These are phyloP conservation scores for Lentinula lateritia DNA, from an alignment of 768 basidiomycete species.

Conservation along the genomic window DNA sequence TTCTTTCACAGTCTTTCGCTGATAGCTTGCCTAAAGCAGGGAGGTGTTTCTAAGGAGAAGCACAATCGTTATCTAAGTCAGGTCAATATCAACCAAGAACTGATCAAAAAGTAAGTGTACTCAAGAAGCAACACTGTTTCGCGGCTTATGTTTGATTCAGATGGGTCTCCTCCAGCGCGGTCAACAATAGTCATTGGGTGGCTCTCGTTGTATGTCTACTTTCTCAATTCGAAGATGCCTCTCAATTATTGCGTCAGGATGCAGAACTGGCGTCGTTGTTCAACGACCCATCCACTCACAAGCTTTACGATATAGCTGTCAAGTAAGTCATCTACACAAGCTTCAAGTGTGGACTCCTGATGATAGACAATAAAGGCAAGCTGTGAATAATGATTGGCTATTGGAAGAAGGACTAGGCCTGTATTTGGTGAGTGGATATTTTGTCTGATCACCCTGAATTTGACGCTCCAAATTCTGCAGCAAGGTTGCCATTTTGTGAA, in stretches of 20 bases:
- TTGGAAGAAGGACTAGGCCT: constrained; percentile 69
- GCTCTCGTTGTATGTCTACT: constrained; percentile 50
- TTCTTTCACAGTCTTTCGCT: constrained; percentile 71
- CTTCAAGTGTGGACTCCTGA: not conserved
- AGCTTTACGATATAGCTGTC: constrained; percentile 64
- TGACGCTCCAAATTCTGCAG: constrained; percentile 21
- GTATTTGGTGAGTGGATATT: constrained; percentile 39
- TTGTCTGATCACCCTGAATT: not conserved
- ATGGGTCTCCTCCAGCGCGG: constrained; percentile 66
- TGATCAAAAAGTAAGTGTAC: constrained; percentile 44
- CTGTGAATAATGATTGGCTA: constrained; percentile 60
- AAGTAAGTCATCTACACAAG: constrained; percentile 31
- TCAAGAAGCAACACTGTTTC: not conserved
- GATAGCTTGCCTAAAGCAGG: constrained; percentile 51
- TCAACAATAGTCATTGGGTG: constrained; percentile 65
- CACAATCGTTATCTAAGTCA: constrained; percentile 46
- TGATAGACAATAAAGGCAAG: constrained; percentile 31
- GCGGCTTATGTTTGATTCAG: constrained; percentile 23
- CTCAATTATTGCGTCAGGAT: constrained; percentile 35
- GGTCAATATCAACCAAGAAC: constrained; percentile 54
- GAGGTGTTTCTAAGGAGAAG: constrained; percentile 26
- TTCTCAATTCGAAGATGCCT: not conserved
- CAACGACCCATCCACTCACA: constrained; percentile 53
- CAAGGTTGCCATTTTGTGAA: constrained; percentile 69
- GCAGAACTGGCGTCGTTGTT: constrained; percentile 62